A percentile compares a stretch with the other conserved stretches of the same genome.
These are phyloP conservation scores for Moesziomyces aphidis DNA, from an alignment of 1,284 basidiomycete species.

Conservation along the genomic window DNA sequence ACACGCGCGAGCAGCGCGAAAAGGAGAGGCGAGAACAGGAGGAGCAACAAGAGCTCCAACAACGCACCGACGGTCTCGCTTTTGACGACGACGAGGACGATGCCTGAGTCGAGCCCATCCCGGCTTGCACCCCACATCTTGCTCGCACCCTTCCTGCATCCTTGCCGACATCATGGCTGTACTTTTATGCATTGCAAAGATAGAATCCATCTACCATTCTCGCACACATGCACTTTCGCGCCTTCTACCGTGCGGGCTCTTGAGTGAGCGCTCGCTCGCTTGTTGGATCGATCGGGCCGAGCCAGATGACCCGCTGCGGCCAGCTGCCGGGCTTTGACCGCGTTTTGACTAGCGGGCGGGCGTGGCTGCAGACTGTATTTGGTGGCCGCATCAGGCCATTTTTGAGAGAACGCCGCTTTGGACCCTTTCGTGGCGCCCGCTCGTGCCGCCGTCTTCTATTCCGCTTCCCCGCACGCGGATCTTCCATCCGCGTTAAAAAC, in stretches of 20 bases:
- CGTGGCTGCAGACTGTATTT: background rate
- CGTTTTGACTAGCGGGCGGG: background rate
- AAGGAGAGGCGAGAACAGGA: constrained; percentile 56
- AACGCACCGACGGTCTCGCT: constrained; percentile 31
- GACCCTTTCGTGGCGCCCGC: background rate
- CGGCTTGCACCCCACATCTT: background rate
- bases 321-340: constrained; percentile 15
- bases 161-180: constrained; percentile 11
- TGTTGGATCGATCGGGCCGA: background rate
- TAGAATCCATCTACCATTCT: background rate
- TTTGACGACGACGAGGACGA: constrained; percentile 45
- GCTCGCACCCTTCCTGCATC: background rate
- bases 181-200: constrained; percentile 33
- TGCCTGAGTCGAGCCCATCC: constrained; percentile 7
- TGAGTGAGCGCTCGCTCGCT: too few species aligned
- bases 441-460: background rate
- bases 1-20: constrained; percentile 60
- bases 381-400: constrained; percentile 6
- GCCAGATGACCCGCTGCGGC: background rate
- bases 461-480: constrained; percentile 5
- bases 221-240: background rate
- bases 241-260: too few species aligned
- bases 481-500: background rate
- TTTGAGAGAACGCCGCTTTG: background rate
- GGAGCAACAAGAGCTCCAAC: constrained; percentile 34